Evolutionary conservation across 805 yeast genomes (phyloP).

Genomic region (Hanseniaspora thailandica): DNA sequence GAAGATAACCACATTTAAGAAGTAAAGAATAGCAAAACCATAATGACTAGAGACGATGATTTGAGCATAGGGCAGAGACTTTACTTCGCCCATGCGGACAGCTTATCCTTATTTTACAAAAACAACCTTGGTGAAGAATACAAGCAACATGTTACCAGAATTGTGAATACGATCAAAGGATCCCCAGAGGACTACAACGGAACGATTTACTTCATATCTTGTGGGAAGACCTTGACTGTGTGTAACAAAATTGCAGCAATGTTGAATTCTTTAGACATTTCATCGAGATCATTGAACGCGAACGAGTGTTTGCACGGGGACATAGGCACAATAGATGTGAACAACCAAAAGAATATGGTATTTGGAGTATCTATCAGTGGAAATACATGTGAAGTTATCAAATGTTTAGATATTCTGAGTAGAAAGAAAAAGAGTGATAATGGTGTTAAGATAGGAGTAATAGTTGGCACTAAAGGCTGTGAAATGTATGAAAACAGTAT

Average conservation of each 20-base stretch:
- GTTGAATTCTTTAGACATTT: conserved; percentile 63
- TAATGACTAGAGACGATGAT: no score
- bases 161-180: conserved; percentile 23
- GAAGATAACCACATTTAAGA: neutral
- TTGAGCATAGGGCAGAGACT: neutral
- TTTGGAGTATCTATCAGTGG: conserved; percentile 71
- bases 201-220: conserved; percentile 65
- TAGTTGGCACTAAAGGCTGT: neutral
- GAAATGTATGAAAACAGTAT: neutral
- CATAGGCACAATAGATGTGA: conserved; percentile 53
- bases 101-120: neutral
- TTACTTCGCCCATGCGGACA: neutral
- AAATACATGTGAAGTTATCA: conserved; percentile 61
- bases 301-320: conserved; percentile 87
- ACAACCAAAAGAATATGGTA: conserved; percentile 38
- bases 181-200: conserved; percentile 32
- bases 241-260: conserved; percentile 74
- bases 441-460: neutral
- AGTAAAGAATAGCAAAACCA: neutral
- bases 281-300: conserved; percentile 61
- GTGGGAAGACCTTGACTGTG: conserved; percentile 75
- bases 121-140: neutral
- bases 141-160: conserved; percentile 41
- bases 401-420: conserved; percentile 20
- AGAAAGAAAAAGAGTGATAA: neutral